Base-by-base conservation (phyloP, 306 rosid genomes). In the Hylodesmum podocarpum region DNA sequence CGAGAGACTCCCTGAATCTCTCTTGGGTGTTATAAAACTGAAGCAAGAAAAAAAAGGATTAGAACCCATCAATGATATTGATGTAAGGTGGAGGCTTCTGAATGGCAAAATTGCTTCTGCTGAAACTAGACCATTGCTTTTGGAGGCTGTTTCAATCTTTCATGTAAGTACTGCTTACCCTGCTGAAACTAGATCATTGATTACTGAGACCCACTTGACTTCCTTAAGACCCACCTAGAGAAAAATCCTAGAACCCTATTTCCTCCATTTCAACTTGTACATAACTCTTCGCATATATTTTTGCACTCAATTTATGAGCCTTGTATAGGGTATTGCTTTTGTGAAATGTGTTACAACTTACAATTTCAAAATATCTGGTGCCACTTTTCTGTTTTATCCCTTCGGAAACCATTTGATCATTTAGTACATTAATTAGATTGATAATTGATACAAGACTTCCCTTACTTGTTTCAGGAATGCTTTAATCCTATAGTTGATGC, bases 401-500 rank as follows among this genome's bases (percentile, higher is more conserved):
- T 58, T 33, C 37, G 16, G 57, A 43, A 53, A 66, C 55, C 57
- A n/a, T 54, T 62, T 33, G 24, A 51, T 69, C 37, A 22, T 73
- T 69, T 19, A 29, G 24, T 39, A 13, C 73, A 47, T 47, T 47
- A 19, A 22, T 73, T 24, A 55, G 40, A 53, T 34, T 66, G 44
- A 50, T 67, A 29, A 76, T 66, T 82, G 76, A 62, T 68, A 47
- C n/a, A 70, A 55, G 73, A 47, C 13, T 57, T 40, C 11, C 8
- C 68, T 47, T 73, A 15, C 59, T 4, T 66, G 66, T 82, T 87
- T 75, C 89, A 94, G 97, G 93, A 92, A 89, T 89, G 98, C 88
- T 94, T 94, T 70, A 91, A 89, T 77, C 98, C 98, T 58, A 90
- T 94, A 75, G 81, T 94, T 64, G 98, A 94, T 78, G 78, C 83